These are phyloP conservation scores for Penicillium thymicola DNA, from an alignment of 2,329 filamentous ascomycete genomes.

Conservation along the genomic window DNA sequence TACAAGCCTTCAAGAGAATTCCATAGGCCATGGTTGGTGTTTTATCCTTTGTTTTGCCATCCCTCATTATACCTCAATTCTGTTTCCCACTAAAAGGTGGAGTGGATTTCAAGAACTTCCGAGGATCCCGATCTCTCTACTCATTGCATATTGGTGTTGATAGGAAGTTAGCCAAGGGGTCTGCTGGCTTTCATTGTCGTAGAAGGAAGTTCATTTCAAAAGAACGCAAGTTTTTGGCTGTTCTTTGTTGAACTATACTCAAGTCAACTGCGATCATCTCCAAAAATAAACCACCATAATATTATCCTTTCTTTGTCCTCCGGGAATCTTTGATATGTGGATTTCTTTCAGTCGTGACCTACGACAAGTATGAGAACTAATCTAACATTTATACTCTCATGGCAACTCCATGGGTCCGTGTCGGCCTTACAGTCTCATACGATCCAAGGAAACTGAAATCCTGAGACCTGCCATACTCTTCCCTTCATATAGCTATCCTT, in stretches of 20 bases:
- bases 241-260: not conserved
- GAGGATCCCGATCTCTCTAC: not conserved
- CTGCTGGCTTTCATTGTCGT: not conserved
- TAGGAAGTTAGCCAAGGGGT: not conserved
- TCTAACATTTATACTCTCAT: not conserved
- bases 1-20: not conserved
- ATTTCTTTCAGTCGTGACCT: not conserved
- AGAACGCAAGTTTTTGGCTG: not conserved
- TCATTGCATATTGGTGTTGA: not conserved
- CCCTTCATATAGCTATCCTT: not conserved
- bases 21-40: not conserved
- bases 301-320: not conserved
- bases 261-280: not conserved
- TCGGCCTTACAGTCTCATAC: constrained; percentile 23
- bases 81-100: not conserved
- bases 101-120: not conserved
- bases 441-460: not conserved
- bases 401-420: not conserved
- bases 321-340: not conserved
- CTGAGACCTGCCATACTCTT: not conserved
- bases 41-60: not conserved
- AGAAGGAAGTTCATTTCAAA: not conserved
- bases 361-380: not conserved
- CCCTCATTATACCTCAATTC: not conserved
- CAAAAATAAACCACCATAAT: not conserved